Base-by-base conservation (phyloP, 139 green algal genomes). In the Eudorina sp. region DNA sequence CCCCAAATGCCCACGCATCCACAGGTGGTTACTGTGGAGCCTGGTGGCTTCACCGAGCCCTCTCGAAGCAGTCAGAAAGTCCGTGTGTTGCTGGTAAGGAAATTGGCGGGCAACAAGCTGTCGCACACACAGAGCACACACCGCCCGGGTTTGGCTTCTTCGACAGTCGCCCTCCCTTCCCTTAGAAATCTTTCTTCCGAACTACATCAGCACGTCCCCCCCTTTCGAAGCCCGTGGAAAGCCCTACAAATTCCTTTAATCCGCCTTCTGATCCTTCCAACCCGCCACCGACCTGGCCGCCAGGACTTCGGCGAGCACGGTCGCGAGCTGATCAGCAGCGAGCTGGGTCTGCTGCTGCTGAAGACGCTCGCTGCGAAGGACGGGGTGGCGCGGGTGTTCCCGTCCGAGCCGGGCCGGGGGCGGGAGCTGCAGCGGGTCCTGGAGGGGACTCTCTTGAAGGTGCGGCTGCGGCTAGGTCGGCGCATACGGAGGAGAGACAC, bases 221-320 rank as follows among this genome's bases (percentile, higher is more conserved):
- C n/a, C n/a, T n/a, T n/a, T n/a, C n/a, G n/a, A n/a, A n/a, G n/a
- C n/a, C n/a, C n/a, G n/a, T n/a, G n/a, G n/a, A n/a, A n/a, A n/a
- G n/a, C n/a, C n/a, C n/a, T n/a, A n/a, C n/a, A n/a, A n/a, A n/a
- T n/a, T 78, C 31, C 13, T 7, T 78, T 38, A 5, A 11, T 51
- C 16, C 18, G 41, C 38, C 9, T 16, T 58, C n/a, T n/a, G n/a
- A n/a, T n/a, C n/a, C n/a, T n/a, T n/a, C n/a, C n/a, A n/a, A n/a
- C n/a, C n/a, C n/a, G n/a, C n/a, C n/a, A n/a, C n/a, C n/a, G n/a
- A 16, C 4, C 62, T 72, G 62, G 3, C 14, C 62, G 16, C 27
- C 62, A 97, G 92, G 94, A 97, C 85, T 99, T 98, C 95, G 97
- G 97, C 6, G 94, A 99, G 90, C 97, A 99, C 91, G 97, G 94